phyloP scores from a whole-genome alignment of 345 rosid genomes.

The Populus alba region DNA sequence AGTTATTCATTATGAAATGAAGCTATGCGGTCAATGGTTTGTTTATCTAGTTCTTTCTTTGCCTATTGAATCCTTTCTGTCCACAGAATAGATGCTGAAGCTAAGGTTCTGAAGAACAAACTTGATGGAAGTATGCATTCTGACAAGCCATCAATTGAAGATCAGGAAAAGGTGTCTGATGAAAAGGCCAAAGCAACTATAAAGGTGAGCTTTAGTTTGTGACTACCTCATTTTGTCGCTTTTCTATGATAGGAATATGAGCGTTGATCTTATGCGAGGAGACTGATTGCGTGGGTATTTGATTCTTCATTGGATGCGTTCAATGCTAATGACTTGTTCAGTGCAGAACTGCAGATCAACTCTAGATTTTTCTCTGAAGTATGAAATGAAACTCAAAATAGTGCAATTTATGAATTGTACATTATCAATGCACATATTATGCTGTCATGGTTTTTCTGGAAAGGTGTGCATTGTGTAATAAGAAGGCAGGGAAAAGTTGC shows the following conservation, averaged over 20 bases:
- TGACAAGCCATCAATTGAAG: conserved; percentile 38
- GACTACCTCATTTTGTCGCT: background rate
- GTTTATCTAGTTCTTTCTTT: conserved; percentile 14
- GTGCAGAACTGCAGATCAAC: background rate
- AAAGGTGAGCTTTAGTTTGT: conserved; percentile 45
- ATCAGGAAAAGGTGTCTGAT: conserved; percentile 41
- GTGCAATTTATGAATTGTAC: background rate
- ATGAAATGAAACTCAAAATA: background rate
- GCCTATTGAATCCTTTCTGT: conserved; percentile 10
- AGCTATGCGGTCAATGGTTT: background rate
- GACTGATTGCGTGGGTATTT: background rate
- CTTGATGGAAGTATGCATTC: conserved; percentile 50
- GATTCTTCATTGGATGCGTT: background rate
- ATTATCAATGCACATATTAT: background rate
- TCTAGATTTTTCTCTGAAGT: background rate
- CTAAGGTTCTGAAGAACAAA: conserved; percentile 54
- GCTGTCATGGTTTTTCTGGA: background rate
- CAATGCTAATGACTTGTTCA: background rate
- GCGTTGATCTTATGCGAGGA: background rate
- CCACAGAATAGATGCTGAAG: conserved; percentile 82
- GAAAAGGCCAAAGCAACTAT: conserved; percentile 45
- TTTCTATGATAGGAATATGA: conserved; percentile 4
- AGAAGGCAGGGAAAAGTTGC: background rate
- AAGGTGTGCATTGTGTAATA: background rate
- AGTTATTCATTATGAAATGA: background rate